Conservation (phyloP, 106 monocot genomes). For the Acanthochlamys bracteata region DNA sequence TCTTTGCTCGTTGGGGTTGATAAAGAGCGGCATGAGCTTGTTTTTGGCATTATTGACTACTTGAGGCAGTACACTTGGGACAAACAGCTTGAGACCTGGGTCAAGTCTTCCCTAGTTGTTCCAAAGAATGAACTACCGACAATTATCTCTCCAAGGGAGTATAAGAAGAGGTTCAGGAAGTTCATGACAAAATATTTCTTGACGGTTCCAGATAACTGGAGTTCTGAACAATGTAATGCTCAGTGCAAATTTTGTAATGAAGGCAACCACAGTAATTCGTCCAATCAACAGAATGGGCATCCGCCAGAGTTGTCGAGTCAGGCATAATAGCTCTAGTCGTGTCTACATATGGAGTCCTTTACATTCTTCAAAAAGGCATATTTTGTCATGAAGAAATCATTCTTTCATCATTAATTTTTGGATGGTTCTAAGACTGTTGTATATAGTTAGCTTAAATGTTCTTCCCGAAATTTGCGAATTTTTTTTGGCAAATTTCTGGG, state of each 20-base stretch:
- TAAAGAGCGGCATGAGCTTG: constrained; percentile 56
- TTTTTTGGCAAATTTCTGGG: constrained; percentile 48
- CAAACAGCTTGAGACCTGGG: constrained; percentile 94
- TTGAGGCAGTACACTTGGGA: constrained; percentile 98
- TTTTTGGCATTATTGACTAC: constrained; percentile 99
- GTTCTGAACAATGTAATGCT: constrained; percentile 14
- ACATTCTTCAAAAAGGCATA: constrained; percentile 1
- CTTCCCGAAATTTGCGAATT: constrained; percentile 44
- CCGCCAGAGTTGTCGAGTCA: constrained; percentile 10
- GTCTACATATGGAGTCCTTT: background rate
- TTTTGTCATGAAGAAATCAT: background rate
- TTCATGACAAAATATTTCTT: constrained; percentile 81
- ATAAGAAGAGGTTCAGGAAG: constrained; percentile 91
- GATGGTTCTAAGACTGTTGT: constrained; percentile 12
- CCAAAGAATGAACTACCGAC: constrained; percentile 84
- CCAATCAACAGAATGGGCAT: constrained; percentile 4
- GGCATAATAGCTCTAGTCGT: constrained; percentile 1
- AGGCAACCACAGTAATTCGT: constrained; percentile 4
- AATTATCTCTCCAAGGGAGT: constrained; percentile 86
- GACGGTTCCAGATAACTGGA: constrained; percentile 72
- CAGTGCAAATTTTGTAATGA: constrained; percentile 19
- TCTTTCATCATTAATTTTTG: constrained; percentile 1
- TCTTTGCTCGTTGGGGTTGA: constrained; percentile 95
- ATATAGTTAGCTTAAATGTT: constrained; percentile 10
- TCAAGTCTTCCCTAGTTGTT: constrained; percentile 77